Evolutionary conservation across 441 rosid species (phyloP), one percentile per base, ranked within the genome.

Genomic region (Populus hybrid): DNA sequence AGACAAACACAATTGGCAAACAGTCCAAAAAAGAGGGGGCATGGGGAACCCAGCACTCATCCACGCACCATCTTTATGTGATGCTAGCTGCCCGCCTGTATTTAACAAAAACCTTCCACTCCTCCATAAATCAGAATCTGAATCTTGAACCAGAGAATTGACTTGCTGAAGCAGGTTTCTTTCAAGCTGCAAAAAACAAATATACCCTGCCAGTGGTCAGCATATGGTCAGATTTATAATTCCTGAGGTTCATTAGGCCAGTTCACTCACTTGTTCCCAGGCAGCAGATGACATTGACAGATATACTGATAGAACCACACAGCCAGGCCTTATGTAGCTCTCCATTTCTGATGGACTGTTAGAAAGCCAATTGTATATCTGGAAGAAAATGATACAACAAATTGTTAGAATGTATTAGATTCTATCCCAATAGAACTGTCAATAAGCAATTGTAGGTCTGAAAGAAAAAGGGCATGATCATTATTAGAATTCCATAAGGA

Each of bases 261-360:
- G 66, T 77, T 38, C 78, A 89, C 96, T 92, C 83, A 94, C 98
- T 69, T 85, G 90, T 72, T 89, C 92, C 98, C 98, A 94, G 0
- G 88, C 84, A 63, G 83, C 71, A 76, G 86, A 81, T 74, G 93
- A 69, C 97, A 94, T 94, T 1, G 95, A 91, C 77, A 94, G 40
- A 79, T 92, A 94, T 66, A 94, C 76, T 6, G 97, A 88, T 66
- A 94, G 87, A 74, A 94, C 90, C 82, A 94, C 92, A 80, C 98
- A 94, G 50, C 98, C 98, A 68, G 97, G 97, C 81, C 98, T 91
- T 77, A 94, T 94, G 88, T 91, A 93, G 86, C 98, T 93, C 87
- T 94, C 98, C 98, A 94, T 92, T 74, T 94, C 98, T 59, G 94
- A 86, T 59, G 98, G 98, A 86, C 96, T 86, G 83, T 69, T 94